A percentile compares a stretch with the other conserved stretches of the same genome.
These are phyloP conservation scores for Porphyrellus sp. DNA, from an alignment of 1,284 basidiomycete species.

Conservation along the genomic window DNA sequence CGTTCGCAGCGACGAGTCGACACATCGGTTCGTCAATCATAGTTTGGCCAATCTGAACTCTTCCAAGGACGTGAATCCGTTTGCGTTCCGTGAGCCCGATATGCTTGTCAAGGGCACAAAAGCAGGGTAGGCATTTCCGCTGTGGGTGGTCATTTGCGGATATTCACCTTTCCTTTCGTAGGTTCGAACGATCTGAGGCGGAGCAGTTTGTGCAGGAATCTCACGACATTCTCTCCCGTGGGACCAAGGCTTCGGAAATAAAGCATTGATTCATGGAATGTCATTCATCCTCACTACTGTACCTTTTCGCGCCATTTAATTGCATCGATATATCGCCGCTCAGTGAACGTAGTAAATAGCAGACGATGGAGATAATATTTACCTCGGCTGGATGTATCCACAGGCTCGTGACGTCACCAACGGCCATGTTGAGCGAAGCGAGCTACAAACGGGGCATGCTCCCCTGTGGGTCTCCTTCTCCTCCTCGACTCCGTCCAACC, in stretches of 20 bases:
- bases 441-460: background rate
- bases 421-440: background rate
- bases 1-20: constrained; percentile 90
- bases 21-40: constrained; percentile 92
- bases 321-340: constrained; percentile 23
- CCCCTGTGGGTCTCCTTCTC: background rate
- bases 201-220: constrained; percentile 62
- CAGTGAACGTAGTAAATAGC: constrained; percentile 11
- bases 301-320: constrained; percentile 13
- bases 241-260: constrained; percentile 26
- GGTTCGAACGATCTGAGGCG: constrained; percentile 75
- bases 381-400: background rate
- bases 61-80: constrained; percentile 83
- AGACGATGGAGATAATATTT: background rate
- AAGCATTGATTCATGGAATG: constrained; percentile 21
- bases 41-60: constrained; percentile 82
- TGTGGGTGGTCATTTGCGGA: constrained; percentile 8
- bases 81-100: constrained; percentile 85
- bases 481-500: background rate
- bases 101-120: constrained; percentile 78
- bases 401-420: constrained; percentile 24
- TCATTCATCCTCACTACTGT: constrained; percentile 2
- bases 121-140: constrained; percentile 55
- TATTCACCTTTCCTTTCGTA: constrained; percentile 33
- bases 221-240: constrained; percentile 42